Base-by-base conservation (phyloP, 2,329 filamentous ascomycete genomes). In the Colletotrichum liaoningense region DNA sequence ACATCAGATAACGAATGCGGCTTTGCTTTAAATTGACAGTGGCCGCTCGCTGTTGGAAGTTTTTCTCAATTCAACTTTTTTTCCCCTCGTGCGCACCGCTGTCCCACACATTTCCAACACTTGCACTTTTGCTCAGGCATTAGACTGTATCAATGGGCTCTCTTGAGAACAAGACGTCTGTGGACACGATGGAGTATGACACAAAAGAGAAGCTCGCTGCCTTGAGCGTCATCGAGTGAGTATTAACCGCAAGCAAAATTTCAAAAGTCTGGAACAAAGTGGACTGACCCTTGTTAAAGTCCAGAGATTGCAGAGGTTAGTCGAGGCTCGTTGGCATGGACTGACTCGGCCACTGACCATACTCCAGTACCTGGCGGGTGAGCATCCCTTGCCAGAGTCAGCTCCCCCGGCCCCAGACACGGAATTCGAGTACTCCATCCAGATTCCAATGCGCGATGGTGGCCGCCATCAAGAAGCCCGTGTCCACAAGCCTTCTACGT, bases 361-460 rank as follows among this genome's bases (percentile, higher is more conserved):
- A 46, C 19, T 24, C 9, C n/a, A 67, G 65, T 49, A 54, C 16
- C 42, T 49, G 42, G 42, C 42, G 22, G 42, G 42, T 16, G 38
- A 14, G 28, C 24, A 12, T 55, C 35, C 26, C 42, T 22, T 22
- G 5, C 22, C 24, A 19, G 22, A 4, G 24, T 19, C 22, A 14
- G 54, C 26, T 4, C 54, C 24, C 22, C 16, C n/a, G 16, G 16
- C 11, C 8, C 24, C 38, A 42, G 42, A 38, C 42, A 64, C 59
- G 7, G 46, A 26, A 6, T 30, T n/a, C 3, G 65, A 69, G 14
- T 69, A 73, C 12, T 59, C 54, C 12, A 46, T 57, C 30, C 24
- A 62, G 0, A 49, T 69, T 4, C 19, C 35, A 24, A 73, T 73
- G 71, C 42, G 71, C 5, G 71, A 73, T 8, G 66, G 60, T 7